Evolutionary conservation across 169 alveolate genomes (phyloP), one percentile per base, ranked within the genome.

Genomic region (Plasmodium sp.): DNA sequence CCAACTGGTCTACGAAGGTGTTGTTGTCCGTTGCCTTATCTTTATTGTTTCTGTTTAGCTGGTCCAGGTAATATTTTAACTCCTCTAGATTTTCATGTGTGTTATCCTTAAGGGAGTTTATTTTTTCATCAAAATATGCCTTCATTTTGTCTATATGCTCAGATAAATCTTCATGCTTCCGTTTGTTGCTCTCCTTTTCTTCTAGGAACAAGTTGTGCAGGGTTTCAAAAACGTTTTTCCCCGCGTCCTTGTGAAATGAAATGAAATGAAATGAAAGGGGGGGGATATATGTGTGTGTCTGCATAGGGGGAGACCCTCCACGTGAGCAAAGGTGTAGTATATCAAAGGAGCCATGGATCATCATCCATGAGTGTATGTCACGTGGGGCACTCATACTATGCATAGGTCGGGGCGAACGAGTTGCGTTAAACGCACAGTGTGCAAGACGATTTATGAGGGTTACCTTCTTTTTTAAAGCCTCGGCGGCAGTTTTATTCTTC

Each of bases 41-140:
- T 88, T 88, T 80, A 62, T 39, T 88, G 73, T 80, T 88, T 80
- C 82, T 88, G 82, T 88, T 88, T 58, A 88, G 80, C 77, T 88
- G 82, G 56, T 88, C 94, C 51, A 88, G 43, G 51, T 88, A 88
- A 88, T 88, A 88, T 88, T 88, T 88, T 62, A 88, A 62, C 54
- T 88, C 94, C 36, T 80, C 94, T 6, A 88, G 51, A 80, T 88
- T 88, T 88, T 88, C 94, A 62, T 88, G 94, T 0, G 94, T 88
- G 33, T 88, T 88, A 88, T 88, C 83, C 56, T 88, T 88, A 58
- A 88, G 94, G 9, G 90, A 54, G 80, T 88, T 80, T 79, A 88
- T 80, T 88, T 88, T 88, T 58, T 88, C 94, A 88, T 88, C 94
- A 88, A 88, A 88, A 80, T 88, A 79, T 79, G 74, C 39, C 79